phyloP scores from a whole-genome alignment of 768 basidiomycete species.

The Boletus reticuloceps region DNA sequence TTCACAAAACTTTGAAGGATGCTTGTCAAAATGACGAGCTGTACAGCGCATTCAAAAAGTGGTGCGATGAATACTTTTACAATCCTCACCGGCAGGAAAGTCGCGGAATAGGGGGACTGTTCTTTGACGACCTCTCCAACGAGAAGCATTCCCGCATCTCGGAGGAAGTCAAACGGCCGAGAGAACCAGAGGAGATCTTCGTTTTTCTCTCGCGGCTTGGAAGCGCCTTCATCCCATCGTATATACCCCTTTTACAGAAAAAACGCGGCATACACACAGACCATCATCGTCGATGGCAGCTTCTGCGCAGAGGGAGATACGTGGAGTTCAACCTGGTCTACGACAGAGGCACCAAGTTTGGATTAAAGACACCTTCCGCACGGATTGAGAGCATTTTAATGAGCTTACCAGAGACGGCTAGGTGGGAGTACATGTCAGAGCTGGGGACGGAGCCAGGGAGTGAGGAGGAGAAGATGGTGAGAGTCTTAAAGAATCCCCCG shows the following conservation, averaged over 20 bases:
- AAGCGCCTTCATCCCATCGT: constrained; percentile 84
- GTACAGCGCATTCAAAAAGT: constrained; percentile 82
- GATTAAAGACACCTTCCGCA: constrained; percentile 79
- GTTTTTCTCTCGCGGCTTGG: constrained; percentile 69
- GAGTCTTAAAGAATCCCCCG: constrained; percentile 57
- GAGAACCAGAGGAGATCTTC: constrained; percentile 69
- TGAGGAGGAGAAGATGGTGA: constrained; percentile 63
- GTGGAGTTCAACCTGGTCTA: constrained; percentile 93
- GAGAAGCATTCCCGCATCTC: constrained; percentile 63
- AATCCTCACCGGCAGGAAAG: constrained; percentile 84
- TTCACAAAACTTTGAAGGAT: constrained; percentile 73
- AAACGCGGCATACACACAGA: constrained; percentile 62
- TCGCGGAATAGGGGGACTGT: constrained; percentile 91
- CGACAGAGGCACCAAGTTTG: constrained; percentile 87
- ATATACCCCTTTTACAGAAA: constrained; percentile 77
- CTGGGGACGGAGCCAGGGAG: constrained; percentile 61
- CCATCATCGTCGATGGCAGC: constrained; percentile 85
- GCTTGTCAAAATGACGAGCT: constrained; percentile 75
- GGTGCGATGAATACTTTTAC: constrained; percentile 98
- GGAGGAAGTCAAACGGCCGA: constrained; percentile 46
- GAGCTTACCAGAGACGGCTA: constrained; percentile 82
- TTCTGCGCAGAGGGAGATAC: constrained; percentile 86
- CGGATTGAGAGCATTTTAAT: constrained; percentile 88
- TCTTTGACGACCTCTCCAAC: constrained; percentile 89
- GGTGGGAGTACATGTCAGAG: constrained; percentile 89